These are phyloP conservation scores for Oryza coarctata DNA, from an alignment of 176 grass and related monocot genomes.

Conservation along the genomic window DNA sequence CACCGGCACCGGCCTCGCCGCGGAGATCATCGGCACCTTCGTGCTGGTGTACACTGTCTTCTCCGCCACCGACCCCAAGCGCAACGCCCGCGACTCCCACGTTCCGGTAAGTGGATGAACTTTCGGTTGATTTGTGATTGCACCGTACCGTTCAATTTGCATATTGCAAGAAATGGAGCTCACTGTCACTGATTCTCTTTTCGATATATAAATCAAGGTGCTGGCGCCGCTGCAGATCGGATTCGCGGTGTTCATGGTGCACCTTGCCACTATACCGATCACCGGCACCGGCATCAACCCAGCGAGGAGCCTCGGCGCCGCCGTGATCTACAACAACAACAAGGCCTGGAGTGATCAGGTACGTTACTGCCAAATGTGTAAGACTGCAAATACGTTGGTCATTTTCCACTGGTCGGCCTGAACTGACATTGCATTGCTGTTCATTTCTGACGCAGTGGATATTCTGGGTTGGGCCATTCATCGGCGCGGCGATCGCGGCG, in stretches of 20 bases:
- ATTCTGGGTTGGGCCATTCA: conserved; percentile 73
- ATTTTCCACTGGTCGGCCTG: neutral
- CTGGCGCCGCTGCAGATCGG: conserved; percentile 52
- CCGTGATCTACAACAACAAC: conserved; percentile 32
- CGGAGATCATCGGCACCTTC: conserved; percentile 97
- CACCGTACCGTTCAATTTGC: neutral
- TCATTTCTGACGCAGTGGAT: conserved; percentile 54
- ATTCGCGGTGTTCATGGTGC: conserved; percentile 56
- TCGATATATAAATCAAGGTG: neutral
- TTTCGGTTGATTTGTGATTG: neutral
- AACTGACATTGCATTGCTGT: neutral
- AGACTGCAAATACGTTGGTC: neutral
- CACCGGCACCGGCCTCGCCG: conserved; percentile 71
- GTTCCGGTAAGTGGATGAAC: conserved; percentile 47
- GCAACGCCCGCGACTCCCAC: conserved; percentile 96
- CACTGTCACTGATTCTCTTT: neutral
- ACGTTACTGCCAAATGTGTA: neutral
- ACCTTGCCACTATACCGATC: conserved; percentile 53
- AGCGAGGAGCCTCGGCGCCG: conserved; percentile 50
- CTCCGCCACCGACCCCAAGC: conserved; percentile 97
- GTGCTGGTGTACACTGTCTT: conserved; percentile 99
- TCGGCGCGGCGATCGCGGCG: conserved; percentile 61
- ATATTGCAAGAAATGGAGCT: neutral
- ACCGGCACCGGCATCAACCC: conserved; percentile 60
- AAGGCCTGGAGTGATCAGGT: conserved; percentile 55